Conservation (phyloP, 345 rosid species). For the Theobroma cacao region DNA sequence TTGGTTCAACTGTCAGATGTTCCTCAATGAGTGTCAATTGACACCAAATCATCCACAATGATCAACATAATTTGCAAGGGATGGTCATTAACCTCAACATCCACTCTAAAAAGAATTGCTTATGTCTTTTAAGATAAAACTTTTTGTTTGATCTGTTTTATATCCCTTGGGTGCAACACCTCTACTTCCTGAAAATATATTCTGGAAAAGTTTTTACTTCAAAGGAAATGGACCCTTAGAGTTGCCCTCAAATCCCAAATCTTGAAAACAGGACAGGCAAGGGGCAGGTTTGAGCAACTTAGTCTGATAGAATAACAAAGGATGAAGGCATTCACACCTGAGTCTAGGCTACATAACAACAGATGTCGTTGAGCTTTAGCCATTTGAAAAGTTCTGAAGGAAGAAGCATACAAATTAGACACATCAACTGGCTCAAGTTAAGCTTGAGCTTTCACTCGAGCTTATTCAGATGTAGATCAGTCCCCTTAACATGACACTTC, state of each 20-base stretch:
- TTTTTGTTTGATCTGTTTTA: too few species aligned
- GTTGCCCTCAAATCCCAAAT: neutral
- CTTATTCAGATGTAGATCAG: neutral
- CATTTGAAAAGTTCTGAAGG: constrained; percentile 1
- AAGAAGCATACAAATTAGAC: neutral
- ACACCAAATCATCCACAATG: constrained; percentile 79
- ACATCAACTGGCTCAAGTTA: neutral
- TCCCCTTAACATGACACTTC: neutral
- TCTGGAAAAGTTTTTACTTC: too few species aligned
- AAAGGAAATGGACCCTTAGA: too few species aligned
- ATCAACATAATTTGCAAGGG: constrained; percentile 79
- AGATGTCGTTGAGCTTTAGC: neutral
- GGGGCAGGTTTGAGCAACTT: neutral
- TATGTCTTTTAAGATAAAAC: too few species aligned
- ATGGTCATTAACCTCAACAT: too few species aligned
- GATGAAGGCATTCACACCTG: neutral
- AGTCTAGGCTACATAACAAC: neutral
- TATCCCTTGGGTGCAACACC: too few species aligned
- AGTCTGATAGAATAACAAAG: neutral
- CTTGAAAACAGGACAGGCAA: neutral
- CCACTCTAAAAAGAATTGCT: too few species aligned
- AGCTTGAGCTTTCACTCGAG: neutral
- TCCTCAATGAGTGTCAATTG: constrained; percentile 74
- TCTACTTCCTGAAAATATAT: too few species aligned
- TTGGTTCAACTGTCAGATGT: constrained; percentile 56